phyloP scores from a whole-genome alignment of 306 rosid species.

The Vigna unguiculata region DNA sequence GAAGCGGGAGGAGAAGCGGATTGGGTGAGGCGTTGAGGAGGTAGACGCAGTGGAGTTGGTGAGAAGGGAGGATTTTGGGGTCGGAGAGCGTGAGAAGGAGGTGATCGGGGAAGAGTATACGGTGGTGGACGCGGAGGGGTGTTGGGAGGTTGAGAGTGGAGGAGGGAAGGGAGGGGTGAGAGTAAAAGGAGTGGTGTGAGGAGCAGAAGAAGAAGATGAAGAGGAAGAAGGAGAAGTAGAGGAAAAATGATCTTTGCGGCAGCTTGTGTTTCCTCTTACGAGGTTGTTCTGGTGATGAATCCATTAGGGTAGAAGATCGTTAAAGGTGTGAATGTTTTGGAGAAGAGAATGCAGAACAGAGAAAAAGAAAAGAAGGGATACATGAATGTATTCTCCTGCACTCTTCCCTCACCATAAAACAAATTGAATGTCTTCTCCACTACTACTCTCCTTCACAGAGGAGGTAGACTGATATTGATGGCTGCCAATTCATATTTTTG shows the following conservation, averaged over 20 bases:
- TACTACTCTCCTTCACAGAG: not conserved
- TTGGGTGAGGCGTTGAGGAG: conserved; percentile 29
- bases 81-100: conserved; percentile 55
- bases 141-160: conserved; percentile 45
- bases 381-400: not conserved
- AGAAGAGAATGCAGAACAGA: not conserved
- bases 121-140: conserved; percentile 49
- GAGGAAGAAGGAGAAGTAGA: conserved; percentile 56
- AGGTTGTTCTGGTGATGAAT: conserved; percentile 53
- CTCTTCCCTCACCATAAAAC: not conserved
- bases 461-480: not conserved
- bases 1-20: conserved; percentile 43
- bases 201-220: conserved; percentile 49
- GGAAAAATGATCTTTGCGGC: conserved; percentile 44
- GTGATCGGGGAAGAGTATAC: conserved; percentile 72
- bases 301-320: conserved; percentile 50
- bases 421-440: not conserved
- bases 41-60: conserved; percentile 56
- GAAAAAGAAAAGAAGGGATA: not conserved
- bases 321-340: not conserved
- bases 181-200: conserved; percentile 39
- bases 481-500: not conserved
- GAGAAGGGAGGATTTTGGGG: not conserved
- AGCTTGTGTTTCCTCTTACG: conserved; percentile 60
- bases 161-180: conserved; percentile 54